These are phyloP conservation scores for Psilocybe mexicana DNA, from an alignment of 1,284 basidiomycete species.

Conservation along the genomic window DNA sequence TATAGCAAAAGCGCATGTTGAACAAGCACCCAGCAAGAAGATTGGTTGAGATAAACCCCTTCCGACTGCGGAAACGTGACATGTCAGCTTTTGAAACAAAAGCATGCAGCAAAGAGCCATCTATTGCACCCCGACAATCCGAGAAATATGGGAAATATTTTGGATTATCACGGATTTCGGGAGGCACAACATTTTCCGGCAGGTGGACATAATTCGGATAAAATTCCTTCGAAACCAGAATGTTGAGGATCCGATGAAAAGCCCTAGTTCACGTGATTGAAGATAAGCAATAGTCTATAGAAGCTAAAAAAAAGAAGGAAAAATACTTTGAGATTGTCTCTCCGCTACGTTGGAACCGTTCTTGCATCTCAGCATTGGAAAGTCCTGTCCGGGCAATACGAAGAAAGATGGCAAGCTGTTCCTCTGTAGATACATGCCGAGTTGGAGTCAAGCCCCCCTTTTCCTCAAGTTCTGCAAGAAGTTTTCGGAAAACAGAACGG, in stretches of 20 bases:
- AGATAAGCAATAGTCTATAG: neutral
- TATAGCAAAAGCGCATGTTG: conserved; percentile 29
- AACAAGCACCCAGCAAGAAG: conserved; percentile 31
- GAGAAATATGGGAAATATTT: conserved; percentile 27
- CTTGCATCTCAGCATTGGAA: conserved; percentile 20
- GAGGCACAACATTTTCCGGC: conserved; percentile 9
- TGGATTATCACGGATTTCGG: conserved; percentile 14
- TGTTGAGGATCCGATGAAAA: conserved; percentile 19
- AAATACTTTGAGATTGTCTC: conserved; percentile 22
- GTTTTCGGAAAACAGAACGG: conserved; percentile 12
- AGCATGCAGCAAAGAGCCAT: conserved; percentile 26
- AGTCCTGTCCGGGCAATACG: conserved; percentile 22
- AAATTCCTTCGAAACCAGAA: conserved; percentile 21
- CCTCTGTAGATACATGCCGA: conserved; percentile 11
- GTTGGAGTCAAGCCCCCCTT: conserved; percentile 20
- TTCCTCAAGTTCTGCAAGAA: conserved; percentile 34
- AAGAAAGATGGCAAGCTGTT: conserved; percentile 26
- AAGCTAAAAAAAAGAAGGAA: conserved; percentile 1
- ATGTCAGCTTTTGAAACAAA: conserved; percentile 13
- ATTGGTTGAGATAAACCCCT: conserved; percentile 31
- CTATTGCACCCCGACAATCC: conserved; percentile 25
- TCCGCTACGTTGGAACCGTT: conserved; percentile 27
- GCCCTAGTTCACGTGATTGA: conserved; percentile 8
- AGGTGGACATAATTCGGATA: conserved; percentile 19
- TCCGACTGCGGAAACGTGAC: conserved; percentile 22